phyloP scores from a whole-genome alignment of 2,329 filamentous ascomycete genomes.

The Penicillium sp. region DNA sequence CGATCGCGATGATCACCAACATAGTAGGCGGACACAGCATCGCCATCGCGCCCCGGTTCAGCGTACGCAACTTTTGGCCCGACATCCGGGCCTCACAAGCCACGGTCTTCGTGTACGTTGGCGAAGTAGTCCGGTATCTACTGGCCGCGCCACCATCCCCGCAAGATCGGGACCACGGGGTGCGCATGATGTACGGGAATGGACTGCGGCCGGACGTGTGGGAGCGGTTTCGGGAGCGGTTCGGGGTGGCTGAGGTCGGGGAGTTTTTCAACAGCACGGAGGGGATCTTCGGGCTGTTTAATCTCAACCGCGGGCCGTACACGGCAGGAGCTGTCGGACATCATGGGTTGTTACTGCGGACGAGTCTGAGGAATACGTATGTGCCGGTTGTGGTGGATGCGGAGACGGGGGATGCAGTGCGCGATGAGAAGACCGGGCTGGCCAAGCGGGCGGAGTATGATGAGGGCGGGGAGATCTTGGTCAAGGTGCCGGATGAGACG shows the following conservation, averaged over 20 bases:
- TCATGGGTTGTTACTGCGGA: slow-evolving; percentile 59
- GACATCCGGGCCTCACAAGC: slow-evolving; percentile 60
- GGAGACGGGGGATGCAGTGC: slow-evolving; percentile 57
- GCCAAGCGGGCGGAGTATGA: slow-evolving; percentile 55
- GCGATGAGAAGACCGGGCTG: slow-evolving; percentile 60
- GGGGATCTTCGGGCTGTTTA: slow-evolving; percentile 56
- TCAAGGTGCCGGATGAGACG: slow-evolving; percentile 49
- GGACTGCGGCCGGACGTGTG: slow-evolving; percentile 44
- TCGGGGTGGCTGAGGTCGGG: slow-evolving; percentile 47
- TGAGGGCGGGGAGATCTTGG: slow-evolving; percentile 64
- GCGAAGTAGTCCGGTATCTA: slow-evolving; percentile 66
- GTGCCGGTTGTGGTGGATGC: slow-evolving; percentile 62
- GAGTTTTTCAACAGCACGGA: slow-evolving; percentile 76
- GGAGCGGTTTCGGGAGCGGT: slow-evolving; percentile 47
- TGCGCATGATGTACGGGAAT: slow-evolving; percentile 42
- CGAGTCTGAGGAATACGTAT: too few species aligned
- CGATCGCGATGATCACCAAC: slow-evolving; percentile 50
- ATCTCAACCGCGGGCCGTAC: slow-evolving; percentile 54
- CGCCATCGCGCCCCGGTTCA: slow-evolving; percentile 48
- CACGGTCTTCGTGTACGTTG: slow-evolving; percentile 68
- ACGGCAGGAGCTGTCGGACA: slow-evolving; percentile 59
- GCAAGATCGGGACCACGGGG: slow-evolving; percentile 39
- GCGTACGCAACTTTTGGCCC: slow-evolving; percentile 61
- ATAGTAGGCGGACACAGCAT: slow-evolving; percentile 46
- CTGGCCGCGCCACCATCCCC: slow-evolving; percentile 53